Evolutionary conservation across 257 asterid species (phyloP), one percentile per base, ranked within the genome.

Genomic region (Solanum lignicaule): DNA sequence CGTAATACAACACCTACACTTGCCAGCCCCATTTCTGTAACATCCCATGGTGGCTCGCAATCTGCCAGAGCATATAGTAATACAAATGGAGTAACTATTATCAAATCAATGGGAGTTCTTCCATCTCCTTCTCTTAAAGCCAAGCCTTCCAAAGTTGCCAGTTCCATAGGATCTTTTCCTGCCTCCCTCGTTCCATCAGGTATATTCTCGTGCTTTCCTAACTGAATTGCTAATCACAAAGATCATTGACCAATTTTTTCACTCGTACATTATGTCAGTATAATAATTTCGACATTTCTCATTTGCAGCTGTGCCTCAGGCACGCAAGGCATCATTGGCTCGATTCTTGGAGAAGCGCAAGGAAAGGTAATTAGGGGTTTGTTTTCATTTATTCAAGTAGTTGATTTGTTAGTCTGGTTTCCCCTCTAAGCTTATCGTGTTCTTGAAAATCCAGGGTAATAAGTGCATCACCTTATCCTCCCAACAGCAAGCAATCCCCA

Each of bases 341-440:
- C 96, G 98, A 48, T 96, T 96, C 87, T 87, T 96, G 93, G 99
- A 96, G 94, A 96, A 93, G 93, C 98, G 99, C 89, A 94, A 93
- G 88, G 99, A 95, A 87, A 94, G 99, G 99, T 96, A 92, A 89
- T 76, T 27, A 9, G 18, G 66, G 11, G 41, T 5, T 29, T 82
- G 31, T 46, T 79, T 79, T 79, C 66, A 79, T 79, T 48, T 41
- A 16, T 29, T 35, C 38, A 69, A 32, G 39, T 32, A 29, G 36
- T 5, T 9, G 32, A 18, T n/a, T 86, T n/a, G n/a, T n/a, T n/a
- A n/a, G n/a, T 43, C 68, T 13, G 10, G 36, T 29, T 9, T 25
- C 75, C 75, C 5, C 21, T 25, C 11, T 1, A 52, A 33, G 27
- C 83, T 32, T 33, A 43, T 73, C 78, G 55, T 29, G 48, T 41